Evolutionary conservation across 2,329 filamentous ascomycete species (phyloP), one percentile per base, ranked within the genome.

Genomic region (Penicillium sp.): DNA sequence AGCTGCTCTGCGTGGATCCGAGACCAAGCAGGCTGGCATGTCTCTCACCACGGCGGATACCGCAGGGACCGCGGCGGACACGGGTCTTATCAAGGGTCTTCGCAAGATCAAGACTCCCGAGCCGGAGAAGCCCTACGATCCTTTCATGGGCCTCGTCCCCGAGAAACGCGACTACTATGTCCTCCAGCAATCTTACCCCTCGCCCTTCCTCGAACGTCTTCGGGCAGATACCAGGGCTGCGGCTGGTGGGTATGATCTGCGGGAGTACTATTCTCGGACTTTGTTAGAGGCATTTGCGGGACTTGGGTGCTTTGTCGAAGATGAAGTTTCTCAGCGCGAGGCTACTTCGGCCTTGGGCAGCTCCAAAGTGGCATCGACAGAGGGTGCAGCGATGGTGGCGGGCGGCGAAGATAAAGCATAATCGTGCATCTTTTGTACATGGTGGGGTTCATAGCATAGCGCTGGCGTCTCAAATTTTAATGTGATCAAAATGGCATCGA

Each of bases 241-340:
- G 36, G 87, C 86, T 11, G 90, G 89, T 20, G 94, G 93, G 0
- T 97, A 94, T 67, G 83, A 84, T 56, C 72, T 91, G 29, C 73
- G 78, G 21, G 89, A 95, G 60, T 97, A 93, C 60, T 87, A 88
- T 56, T 75, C 81, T 6, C 76, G 90, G 16, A 83, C 87, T 16
- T 71, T 98, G 60, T 86, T 87, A 45, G 90, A 96, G 60, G 89
- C 91, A 0, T 97, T 96, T 67, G 81, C 87, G 0, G 93, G 94
- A 0, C 65, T 98, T 45, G 88, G 86, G 1, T 86, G 94, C 28
- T 94, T 94, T 54, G 74, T 98, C 28, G 84, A 79, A 23, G 88
- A 96, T 31, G 90, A 94, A 59, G 57, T 72, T 13, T 39, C 62
- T 2, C 50, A 59, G 25, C 53, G 64, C 28, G 57, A 65, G 27